phyloP scores from a whole-genome alignment of 257 asterid genomes.

The Coffea canephora region DNA sequence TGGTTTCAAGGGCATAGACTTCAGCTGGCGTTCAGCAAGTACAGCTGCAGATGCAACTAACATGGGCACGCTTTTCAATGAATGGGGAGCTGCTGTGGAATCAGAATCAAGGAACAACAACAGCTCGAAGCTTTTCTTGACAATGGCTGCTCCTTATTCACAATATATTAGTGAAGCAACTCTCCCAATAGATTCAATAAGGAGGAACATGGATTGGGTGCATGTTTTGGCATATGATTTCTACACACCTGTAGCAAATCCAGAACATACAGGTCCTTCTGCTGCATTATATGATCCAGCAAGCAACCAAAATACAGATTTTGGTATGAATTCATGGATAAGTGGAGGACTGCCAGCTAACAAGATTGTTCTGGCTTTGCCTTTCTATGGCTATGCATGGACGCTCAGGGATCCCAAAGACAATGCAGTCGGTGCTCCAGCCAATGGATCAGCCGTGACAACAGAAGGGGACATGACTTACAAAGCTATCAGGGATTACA shows the following conservation, averaged over 20 bases:
- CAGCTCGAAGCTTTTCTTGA: conserved; percentile 10
- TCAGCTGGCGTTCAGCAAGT: conserved; percentile 12
- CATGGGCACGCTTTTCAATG: conserved; percentile 15
- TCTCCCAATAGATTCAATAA: conserved; percentile 16
- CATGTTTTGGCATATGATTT: conserved; percentile 21
- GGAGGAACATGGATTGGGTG: conserved; percentile 23
- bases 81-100: conserved; percentile 24
- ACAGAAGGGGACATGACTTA: conserved; percentile 2
- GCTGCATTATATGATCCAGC: conserved; percentile 10
- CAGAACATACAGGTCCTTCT: background rate
- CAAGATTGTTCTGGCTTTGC: conserved; percentile 37
- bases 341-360: conserved; percentile 36
- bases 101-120: conserved; percentile 11
- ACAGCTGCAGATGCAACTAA: conserved; percentile 8
- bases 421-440: conserved; percentile 27
- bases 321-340: conserved; percentile 30
- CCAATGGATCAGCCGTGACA: conserved; percentile 3
- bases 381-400: conserved; percentile 50
- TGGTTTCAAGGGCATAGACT: conserved; percentile 20
- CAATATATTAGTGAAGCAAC: conserved; percentile 12
- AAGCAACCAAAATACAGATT: conserved; percentile 8
- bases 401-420: conserved; percentile 31
- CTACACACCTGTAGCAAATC: background rate
- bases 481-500: conserved; percentile 5
- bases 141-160: conserved; percentile 17